These are phyloP conservation scores for Malania oleifera DNA, from an alignment of 164 flowering plant species.

Conservation along the genomic window DNA sequence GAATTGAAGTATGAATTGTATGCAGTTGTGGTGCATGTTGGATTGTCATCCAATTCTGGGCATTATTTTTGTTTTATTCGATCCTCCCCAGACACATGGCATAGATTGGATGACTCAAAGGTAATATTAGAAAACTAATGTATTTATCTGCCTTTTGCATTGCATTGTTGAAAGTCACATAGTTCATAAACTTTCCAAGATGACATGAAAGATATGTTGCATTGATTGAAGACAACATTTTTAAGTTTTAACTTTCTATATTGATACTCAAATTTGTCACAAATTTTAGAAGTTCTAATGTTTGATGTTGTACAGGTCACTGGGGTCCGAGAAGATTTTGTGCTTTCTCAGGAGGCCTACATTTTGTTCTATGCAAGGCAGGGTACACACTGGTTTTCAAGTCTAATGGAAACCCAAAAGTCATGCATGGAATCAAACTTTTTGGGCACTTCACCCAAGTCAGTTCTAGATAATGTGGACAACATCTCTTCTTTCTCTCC, in stretches of 20 bases:
- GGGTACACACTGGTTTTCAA: constrained; percentile 74
- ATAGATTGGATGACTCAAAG: constrained; percentile 68
- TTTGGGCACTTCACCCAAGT: constrained; percentile 46
- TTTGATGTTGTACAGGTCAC: constrained; percentile 31
- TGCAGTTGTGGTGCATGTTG: constrained; percentile 80
- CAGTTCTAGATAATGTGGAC: constrained; percentile 51
- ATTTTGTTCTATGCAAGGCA: constrained; percentile 75
- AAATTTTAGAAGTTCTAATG: not conserved
- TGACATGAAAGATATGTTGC: not conserved
- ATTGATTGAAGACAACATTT: not conserved
- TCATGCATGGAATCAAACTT: constrained; percentile 5
- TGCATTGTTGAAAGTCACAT: too few relatives aligned
- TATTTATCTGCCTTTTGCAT: not conserved
- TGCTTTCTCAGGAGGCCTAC: constrained; percentile 68
- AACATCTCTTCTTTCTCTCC: constrained; percentile 11
- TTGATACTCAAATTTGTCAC: not conserved
- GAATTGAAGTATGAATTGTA: constrained; percentile 64
- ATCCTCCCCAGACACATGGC: constrained; percentile 65
- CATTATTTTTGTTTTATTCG: constrained; percentile 79
- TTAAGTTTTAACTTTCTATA: not conserved
- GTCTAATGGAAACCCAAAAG: constrained; percentile 37
- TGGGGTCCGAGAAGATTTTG: constrained; percentile 37
- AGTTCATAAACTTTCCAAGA: not conserved
- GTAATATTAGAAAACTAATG: constrained; percentile 29
- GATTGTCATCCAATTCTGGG: constrained; percentile 51